Evolutionary conservation across 2,329 filamentous ascomycete genomes (phyloP).

Genomic region (Aschersonia sp.): DNA sequence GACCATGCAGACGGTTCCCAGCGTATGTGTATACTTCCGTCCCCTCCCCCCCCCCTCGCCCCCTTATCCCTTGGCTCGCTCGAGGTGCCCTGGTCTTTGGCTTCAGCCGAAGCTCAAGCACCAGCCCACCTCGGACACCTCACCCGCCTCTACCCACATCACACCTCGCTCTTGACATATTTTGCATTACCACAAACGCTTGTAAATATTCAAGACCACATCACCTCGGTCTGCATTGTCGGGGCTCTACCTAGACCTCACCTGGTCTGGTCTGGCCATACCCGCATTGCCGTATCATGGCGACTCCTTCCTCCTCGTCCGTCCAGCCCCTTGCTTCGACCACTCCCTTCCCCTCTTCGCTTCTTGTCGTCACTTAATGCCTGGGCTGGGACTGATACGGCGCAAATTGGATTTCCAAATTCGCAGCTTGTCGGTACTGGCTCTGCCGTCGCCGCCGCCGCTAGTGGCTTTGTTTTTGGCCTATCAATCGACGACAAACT

Average conservation of each 20-base stretch:
- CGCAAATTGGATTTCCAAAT: slow-evolving; percentile 3
- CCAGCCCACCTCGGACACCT: neutral
- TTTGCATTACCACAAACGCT: neutral
- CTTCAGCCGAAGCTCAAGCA: neutral
- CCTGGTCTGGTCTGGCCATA: neutral
- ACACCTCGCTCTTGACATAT: neutral
- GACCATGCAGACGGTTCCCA: slow-evolving; percentile 40
- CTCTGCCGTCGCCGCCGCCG: slow-evolving; percentile 45
- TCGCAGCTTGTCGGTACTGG: slow-evolving; percentile 45
- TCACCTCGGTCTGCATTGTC: slow-evolving; percentile 1
- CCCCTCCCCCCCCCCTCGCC: neutral
- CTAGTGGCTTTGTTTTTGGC: slow-evolving; percentile 44
- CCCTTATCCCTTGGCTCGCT: neutral
- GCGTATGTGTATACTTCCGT: slow-evolving; percentile 21
- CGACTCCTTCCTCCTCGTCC: too few relatives aligned
- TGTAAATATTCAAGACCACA: slow-evolving; percentile 1
- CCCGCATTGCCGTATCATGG: too few relatives aligned
- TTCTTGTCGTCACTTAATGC: neutral
- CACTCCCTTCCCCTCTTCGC: neutral
- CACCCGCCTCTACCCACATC: slow-evolving; percentile 1
- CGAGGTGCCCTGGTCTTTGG: neutral
- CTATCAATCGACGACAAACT: slow-evolving; percentile 30
- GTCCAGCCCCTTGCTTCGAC: neutral
- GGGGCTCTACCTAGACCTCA: neutral
- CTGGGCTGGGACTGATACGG: neutral